Evolutionary conservation across 371 early-diverging fungal species (phyloP), one percentile per base, ranked within the genome.

Genomic region (Mortierella polycephala): DNA sequence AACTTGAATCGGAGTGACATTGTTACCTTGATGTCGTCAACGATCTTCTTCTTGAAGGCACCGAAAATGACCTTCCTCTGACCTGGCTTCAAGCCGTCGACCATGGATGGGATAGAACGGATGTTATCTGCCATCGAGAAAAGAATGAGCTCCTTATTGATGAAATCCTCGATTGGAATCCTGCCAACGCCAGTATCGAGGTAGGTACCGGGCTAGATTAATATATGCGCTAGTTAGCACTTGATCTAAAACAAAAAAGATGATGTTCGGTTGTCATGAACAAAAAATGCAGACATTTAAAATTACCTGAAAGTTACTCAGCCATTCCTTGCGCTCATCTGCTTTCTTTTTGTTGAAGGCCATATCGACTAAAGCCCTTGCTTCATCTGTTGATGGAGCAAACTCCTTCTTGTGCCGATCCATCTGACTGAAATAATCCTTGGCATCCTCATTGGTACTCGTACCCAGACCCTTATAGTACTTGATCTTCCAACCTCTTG

Each of bases 381-480:
- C 99, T 13, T 89, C 90, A 8, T 83, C 81, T 23, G 83, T 79
- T 14, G 90, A 71, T 0, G 88, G 68, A 20, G 81, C 73, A 82
- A 99, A 99, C n/a, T 84, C 87, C 82, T 99, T 99, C 64, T 90
- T 84, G 84, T 99, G 99, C 49, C 81, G 71, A 1, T 83, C 79
- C 63, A 99, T 85, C 58, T 92, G 86, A 30, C 87, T 83, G 85
- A 99, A 99, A 84, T 99, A 99, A 69, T 94, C 86, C 83, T 95
- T 96, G 21, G 99, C 99, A 76, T 99, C 99, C 23, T 84, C 83
- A 20, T 91, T 84, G 16, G 94, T 95, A 56, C 94, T 95, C 6
- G 99, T 99, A 85, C 99, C 99, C 85, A 99, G 80, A 87, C 99
- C 99, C 92, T 99, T 99, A 86, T 96, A 99, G 90, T 99, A 99